Base-by-base conservation (phyloP, 2,329 filamentous ascomycete genomes). In the Oidium heveae region DNA sequence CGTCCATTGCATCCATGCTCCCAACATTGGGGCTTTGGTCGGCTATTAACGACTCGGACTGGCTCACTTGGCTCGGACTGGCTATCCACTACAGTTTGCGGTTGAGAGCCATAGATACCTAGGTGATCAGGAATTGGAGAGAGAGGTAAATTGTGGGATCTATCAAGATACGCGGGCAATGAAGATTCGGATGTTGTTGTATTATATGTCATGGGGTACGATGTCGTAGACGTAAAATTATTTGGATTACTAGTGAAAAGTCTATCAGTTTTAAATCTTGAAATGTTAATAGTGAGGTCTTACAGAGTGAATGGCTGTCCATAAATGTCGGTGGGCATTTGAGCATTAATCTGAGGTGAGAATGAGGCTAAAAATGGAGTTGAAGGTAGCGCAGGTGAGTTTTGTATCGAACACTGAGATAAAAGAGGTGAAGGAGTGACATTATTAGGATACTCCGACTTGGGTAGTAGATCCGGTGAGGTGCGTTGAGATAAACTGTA, bases 1-100 rank as follows among this genome's bases (percentile, higher is more conserved):
- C 88, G 80, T 20, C 89, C 89, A 63, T 95, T 94, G 72, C 89
- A 96, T 12, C 88, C 89, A 64, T 96, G 89, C 57, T 95, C 89
- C 85, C 86, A 96, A 68, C 89, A 95, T 66, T 94, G 86, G 49
- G 88, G 87, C 69, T 94, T 94, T n/a, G 86, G 86, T 59, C 84
- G 76, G 61, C 79, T 80, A 66, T 84, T 82, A 18, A 87, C 74
- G 16, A 87, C 77, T 56, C 84, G 74, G 41, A 85, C 79, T 59
- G 78, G 67, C 51, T 68, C 68, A 28, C 68, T 66, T n/a, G 63
- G 63, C 22, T 68, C 68, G 55, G 67, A 63, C 10, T 65, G 58
- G 70, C 46, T 70, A 65, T 39, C 67, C 66, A 58, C 71, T 68
- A 58, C 58, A 43, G 55, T 69, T 66, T 59, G 60, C 51, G 61